Conservation (phyloP, 352 stramenopile species). For the Phytophthora sojae region DNA sequence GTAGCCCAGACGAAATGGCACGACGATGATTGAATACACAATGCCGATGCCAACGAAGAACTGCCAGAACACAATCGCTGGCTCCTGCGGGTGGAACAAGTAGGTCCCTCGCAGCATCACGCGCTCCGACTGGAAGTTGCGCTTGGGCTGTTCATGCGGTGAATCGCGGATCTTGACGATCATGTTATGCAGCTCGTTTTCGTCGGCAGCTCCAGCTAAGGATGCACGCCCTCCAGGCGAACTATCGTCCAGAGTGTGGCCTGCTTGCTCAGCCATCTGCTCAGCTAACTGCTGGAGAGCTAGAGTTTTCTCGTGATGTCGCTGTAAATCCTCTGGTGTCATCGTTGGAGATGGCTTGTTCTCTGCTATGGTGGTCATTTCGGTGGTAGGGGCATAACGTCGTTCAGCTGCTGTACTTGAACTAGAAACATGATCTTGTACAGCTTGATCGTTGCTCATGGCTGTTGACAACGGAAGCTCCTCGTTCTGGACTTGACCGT, state of each 20-base stretch:
- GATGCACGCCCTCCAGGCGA: slow-evolving; percentile 19
- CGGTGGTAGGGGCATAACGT: slow-evolving; percentile 23
- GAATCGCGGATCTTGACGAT: slow-evolving; percentile 65
- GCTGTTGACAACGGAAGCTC: background rate
- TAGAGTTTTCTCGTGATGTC: slow-evolving; percentile 23
- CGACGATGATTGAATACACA: slow-evolving; percentile 90
- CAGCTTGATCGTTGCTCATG: background rate
- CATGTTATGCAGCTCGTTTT: slow-evolving; percentile 43
- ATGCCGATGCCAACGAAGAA: slow-evolving; percentile 81
- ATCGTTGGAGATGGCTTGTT: background rate
- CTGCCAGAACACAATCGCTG: slow-evolving; percentile 77
- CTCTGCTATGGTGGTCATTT: slow-evolving; percentile 5
- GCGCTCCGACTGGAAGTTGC: slow-evolving; percentile 60
- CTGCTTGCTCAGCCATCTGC: slow-evolving; percentile 17
- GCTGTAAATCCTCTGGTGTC: slow-evolving; percentile 4
- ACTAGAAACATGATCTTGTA: background rate
- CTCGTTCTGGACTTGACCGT: background rate
- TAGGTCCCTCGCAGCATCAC: slow-evolving; percentile 75
- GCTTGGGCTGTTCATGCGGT: slow-evolving; percentile 45
- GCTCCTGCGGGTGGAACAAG: slow-evolving; percentile 78
- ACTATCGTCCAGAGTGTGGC: background rate
- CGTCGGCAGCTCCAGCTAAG: slow-evolving; percentile 26
- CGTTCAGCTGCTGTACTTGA: slow-evolving; percentile 1
- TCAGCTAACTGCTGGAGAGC: slow-evolving; percentile 25
- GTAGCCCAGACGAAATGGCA: slow-evolving; percentile 91